Percentiles rank a stretch among this genome's conserved stretches.
phyloP scores from a whole-genome alignment of 2,329 filamentous ascomycete genomes.

The Rhynchosporium agropyri region DNA sequence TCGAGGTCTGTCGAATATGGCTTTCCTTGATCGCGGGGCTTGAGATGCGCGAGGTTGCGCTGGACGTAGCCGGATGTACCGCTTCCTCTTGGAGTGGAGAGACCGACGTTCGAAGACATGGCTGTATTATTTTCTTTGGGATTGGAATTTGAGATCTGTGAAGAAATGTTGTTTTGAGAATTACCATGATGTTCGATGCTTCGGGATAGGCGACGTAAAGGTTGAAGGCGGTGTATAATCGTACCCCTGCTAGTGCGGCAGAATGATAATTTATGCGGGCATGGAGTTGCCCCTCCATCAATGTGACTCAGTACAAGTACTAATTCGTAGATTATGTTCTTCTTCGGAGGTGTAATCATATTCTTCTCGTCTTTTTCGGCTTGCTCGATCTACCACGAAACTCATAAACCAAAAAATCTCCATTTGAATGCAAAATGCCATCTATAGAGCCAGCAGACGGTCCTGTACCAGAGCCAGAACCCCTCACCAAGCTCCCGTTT shows the following conservation, averaged over 20 bases:
- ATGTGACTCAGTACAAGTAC: conserved; percentile 8
- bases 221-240: conserved; percentile 24
- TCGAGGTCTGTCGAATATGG: conserved; percentile 74
- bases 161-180: no score
- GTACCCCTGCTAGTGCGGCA: conserved; percentile 24
- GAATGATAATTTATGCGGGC: conserved; percentile 13
- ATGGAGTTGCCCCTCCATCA: conserved; percentile 25
- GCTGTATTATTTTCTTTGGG: conserved; percentile 42
- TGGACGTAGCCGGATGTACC: conserved; percentile 98
- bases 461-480: conserved; percentile 28
- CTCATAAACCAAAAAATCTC: not conserved
- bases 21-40: conserved; percentile 67
- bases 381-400: not conserved
- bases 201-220: not conserved
- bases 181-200: not conserved
- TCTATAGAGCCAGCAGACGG: conserved; percentile 28
- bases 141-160: not conserved
- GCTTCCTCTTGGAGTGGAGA: conserved; percentile 89
- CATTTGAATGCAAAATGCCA: conserved; percentile 33
- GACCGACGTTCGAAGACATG: conserved; percentile 98
- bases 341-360: not conserved
- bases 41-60: conserved; percentile 87
- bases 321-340: not conserved
- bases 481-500: conserved; percentile 61
- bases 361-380: no score